Percentiles rank a stretch among this genome's conserved stretches.
Evolutionary conservation across 805 yeast genomes (phyloP).

Genomic region (Hagleromyces aurorensis): DNA sequence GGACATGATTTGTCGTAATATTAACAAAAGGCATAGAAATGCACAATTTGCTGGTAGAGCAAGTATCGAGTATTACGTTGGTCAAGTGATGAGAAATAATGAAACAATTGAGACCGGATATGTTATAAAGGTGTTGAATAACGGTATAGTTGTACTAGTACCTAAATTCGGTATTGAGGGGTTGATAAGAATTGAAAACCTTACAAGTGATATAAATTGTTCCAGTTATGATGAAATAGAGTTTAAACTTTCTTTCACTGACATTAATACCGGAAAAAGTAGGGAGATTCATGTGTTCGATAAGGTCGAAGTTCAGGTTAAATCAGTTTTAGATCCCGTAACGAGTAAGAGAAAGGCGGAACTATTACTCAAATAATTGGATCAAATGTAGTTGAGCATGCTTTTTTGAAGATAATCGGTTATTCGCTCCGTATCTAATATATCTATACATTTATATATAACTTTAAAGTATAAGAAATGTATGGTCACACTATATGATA

Average conservation of each 20-base stretch:
- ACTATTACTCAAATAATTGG: slow-evolving; percentile 47
- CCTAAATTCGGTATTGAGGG: slow-evolving; percentile 97
- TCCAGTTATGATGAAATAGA: slow-evolving; percentile 71
- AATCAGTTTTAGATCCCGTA: slow-evolving; percentile 71
- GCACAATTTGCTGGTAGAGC: slow-evolving; percentile 99
- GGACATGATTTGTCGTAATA: slow-evolving; percentile 82
- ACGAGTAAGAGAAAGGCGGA: slow-evolving; percentile 93
- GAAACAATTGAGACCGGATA: slow-evolving; percentile 82
- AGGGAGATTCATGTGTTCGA: slow-evolving; percentile 70
- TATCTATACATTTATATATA: neutral
- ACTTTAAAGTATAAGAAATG: neutral
- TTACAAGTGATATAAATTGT: slow-evolving; percentile 55
- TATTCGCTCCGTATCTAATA: too few relatives aligned
- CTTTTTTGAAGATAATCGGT: too few relatives aligned
- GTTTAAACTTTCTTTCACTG: slow-evolving; percentile 54
- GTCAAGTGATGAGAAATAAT: slow-evolving; percentile 88
- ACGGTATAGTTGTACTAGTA: slow-evolving; percentile 90
- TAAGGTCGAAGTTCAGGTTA: slow-evolving; percentile 74
- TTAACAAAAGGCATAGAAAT: slow-evolving; percentile 89
- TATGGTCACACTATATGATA: slow-evolving; percentile 1
- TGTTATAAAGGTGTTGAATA: slow-evolving; percentile 83
- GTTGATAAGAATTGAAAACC: slow-evolving; percentile 69
- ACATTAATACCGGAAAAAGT: slow-evolving; percentile 35
- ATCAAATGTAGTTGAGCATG: too few relatives aligned
- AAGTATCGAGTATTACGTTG: slow-evolving; percentile 94